Base-by-base conservation (phyloP, 2,329 filamentous ascomycete genomes). In the Aspergillus sergii region DNA sequence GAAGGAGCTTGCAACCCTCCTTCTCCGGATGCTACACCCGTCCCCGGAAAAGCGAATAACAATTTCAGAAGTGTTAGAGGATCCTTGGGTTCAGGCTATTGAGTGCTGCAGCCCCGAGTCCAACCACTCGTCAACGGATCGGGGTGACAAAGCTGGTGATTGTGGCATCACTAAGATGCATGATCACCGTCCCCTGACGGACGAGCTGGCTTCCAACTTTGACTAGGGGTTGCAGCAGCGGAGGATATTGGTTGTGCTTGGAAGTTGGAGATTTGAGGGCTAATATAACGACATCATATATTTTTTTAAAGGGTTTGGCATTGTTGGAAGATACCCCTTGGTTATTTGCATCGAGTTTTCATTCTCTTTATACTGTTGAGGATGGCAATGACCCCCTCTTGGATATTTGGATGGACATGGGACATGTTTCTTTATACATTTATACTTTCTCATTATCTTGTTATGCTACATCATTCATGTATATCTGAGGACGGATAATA, bases 21-120 rank as follows among this genome's bases (percentile, higher is more conserved):
- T 96, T 12, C 80, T 95, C 57, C 88, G 87, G 74, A 96, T 97
- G 93, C 84, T 96, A 36, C 89, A 96, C 75, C 92, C 93, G 0
- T 82, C 93, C 68, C 92, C 93, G 0, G 77, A 80, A 9, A 88
- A 88, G 73, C 90, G 93, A 48, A 88, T 90, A 68, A 86, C 84
- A 32, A 91, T 95, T 57, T 79, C 84, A 8, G 86, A 92, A 1
- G 88, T 92, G 1, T 79, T 93, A 59, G 87, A 85, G 65, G 87
- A 91, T 70, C 83, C 89, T n/a, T 93, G 88, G 84, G 81, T 95
- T 71, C 90, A 87, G 79, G 86, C 84, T 58, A 86, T 93, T 46
- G 91, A 94, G 70, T 95, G 92, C 79, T 96, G 92, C 75, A 89
- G 92, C 70, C 79, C 88, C 5, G 91, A 26, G 11, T 21, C n/a